Evolutionary conservation across 768 basidiomycete species (phyloP).

Genomic region (Tulasnella sp.): DNA sequence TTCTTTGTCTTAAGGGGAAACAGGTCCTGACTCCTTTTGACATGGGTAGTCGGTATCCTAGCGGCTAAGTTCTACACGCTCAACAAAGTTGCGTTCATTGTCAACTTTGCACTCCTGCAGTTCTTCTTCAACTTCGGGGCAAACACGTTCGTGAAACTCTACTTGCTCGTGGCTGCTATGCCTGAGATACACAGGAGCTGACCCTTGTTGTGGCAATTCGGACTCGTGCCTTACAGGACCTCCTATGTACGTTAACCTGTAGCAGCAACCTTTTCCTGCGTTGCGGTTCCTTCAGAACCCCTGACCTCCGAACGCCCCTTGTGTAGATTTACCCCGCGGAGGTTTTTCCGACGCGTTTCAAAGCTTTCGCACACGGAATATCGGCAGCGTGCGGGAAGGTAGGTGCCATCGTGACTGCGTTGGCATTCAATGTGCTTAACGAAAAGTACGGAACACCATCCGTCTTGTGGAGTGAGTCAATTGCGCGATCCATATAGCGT

Average conservation of each 20-base stretch:
- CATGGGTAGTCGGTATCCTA: conserved; percentile 47
- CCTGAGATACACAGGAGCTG: background rate
- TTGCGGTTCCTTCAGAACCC: background rate
- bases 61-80: conserved; percentile 52
- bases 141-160: conserved; percentile 40
- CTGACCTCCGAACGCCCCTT: conserved; percentile 19
- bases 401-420: conserved; percentile 66
- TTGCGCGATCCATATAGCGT: background rate
- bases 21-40: background rate
- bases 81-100: conserved; percentile 50
- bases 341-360: conserved; percentile 68
- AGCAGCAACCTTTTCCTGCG: conserved; percentile 23
- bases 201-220: background rate
- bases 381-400: conserved; percentile 63
- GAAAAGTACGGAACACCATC: conserved; percentile 49
- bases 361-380: conserved; percentile 62
- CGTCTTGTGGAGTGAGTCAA: conserved; percentile 66
- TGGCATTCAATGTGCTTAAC: conserved; percentile 57
- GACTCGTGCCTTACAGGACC: conserved; percentile 30
- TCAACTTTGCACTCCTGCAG: conserved; percentile 57
- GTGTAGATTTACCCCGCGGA: conserved; percentile 65
- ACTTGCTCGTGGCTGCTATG: too few relatives aligned
- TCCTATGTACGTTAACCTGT: conserved; percentile 37
- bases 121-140: conserved; percentile 81
- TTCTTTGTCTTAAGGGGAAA: background rate